phyloP scores from a whole-genome alignment of 2,329 filamentous ascomycete genomes.

The Lecanicillium sp. region DNA sequence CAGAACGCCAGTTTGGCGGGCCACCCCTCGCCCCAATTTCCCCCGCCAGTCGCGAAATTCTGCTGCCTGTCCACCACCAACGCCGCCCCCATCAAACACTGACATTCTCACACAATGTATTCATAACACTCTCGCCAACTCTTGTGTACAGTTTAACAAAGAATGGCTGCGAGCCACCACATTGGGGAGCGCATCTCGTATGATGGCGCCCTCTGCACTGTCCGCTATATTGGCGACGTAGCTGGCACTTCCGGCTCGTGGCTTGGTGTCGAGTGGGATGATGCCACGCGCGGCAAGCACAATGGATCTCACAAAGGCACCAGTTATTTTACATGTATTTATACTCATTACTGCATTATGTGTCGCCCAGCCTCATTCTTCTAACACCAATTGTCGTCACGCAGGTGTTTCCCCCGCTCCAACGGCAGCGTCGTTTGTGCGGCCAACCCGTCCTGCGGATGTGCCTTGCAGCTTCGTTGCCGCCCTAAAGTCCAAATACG shows the following conservation, averaged over 20 bases:
- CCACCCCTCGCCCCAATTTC: slow-evolving; percentile 1
- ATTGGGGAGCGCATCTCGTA: slow-evolving; percentile 75
- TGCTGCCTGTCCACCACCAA: slow-evolving; percentile 10
- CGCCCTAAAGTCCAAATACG: slow-evolving; percentile 80
- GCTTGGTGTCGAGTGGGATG: slow-evolving; percentile 97
- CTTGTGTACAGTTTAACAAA: neutral
- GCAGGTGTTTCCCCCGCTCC: slow-evolving; percentile 53
- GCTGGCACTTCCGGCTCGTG: slow-evolving; percentile 69
- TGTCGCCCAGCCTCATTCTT: slow-evolving; percentile 9
- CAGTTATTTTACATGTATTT: slow-evolving; percentile 72
- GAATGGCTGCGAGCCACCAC: slow-evolving; percentile 33
- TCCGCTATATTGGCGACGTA: slow-evolving; percentile 75
- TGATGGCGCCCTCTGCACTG: slow-evolving; percentile 68
- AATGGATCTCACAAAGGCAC: slow-evolving; percentile 72
- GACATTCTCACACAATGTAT: neutral
- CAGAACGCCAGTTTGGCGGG: too few species aligned
- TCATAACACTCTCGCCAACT: neutral
- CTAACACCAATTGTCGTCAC: slow-evolving; percentile 7
- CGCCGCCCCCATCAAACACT: too few species aligned
- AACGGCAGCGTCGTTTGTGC: slow-evolving; percentile 79
- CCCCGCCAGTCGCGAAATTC: slow-evolving; percentile 8
- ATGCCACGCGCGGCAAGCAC: slow-evolving; percentile 79
- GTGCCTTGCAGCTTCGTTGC: slow-evolving; percentile 64
- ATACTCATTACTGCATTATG: neutral
- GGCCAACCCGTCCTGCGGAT: slow-evolving; percentile 66